Evolutionary conservation across 352 stramenopile genomes (phyloP).

Genomic region (Phytopythium montanum): DNA sequence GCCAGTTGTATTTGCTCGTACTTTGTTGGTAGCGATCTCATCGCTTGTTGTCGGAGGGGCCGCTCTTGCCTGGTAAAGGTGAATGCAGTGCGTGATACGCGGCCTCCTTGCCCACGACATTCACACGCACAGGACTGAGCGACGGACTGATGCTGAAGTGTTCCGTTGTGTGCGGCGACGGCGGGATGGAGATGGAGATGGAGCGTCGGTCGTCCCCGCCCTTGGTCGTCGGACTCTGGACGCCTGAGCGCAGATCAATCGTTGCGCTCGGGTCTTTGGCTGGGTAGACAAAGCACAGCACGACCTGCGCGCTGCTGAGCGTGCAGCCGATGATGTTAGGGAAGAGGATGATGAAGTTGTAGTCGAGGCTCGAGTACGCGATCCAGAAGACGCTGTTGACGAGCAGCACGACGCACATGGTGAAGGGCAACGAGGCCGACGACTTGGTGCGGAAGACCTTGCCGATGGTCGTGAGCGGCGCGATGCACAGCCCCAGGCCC

Average conservation of each 20-base stretch:
- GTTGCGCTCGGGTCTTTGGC: constrained; percentile 16
- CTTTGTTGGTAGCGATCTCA: neutral
- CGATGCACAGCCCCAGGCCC: constrained; percentile 24
- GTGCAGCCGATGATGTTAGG: constrained; percentile 32
- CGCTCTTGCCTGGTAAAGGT: constrained; percentile 3
- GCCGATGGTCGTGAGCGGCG: constrained; percentile 29
- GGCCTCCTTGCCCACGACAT: neutral
- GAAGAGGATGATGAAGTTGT: constrained; percentile 40
- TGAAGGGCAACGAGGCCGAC: constrained; percentile 42
- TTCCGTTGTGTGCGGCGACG: constrained; percentile 9
- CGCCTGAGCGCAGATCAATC: constrained; percentile 12
- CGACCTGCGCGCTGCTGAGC: constrained; percentile 24
- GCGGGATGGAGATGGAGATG: constrained; percentile 16
- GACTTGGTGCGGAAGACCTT: constrained; percentile 37
- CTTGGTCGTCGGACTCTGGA: constrained; percentile 10
- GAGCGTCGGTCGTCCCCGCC: constrained; percentile 10
- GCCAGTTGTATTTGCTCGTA: neutral
- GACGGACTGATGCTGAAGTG: constrained; percentile 13
- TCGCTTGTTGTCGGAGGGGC: neutral
- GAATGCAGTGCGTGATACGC: constrained; percentile 15
- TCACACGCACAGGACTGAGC: neutral
- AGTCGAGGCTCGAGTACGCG: constrained; percentile 24
- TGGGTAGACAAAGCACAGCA: constrained; percentile 29
- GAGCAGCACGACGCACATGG: constrained; percentile 29
- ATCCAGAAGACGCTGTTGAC: constrained; percentile 48